Conservation (phyloP, 73 alveolate genomes). For the Stentor roeselii region DNA sequence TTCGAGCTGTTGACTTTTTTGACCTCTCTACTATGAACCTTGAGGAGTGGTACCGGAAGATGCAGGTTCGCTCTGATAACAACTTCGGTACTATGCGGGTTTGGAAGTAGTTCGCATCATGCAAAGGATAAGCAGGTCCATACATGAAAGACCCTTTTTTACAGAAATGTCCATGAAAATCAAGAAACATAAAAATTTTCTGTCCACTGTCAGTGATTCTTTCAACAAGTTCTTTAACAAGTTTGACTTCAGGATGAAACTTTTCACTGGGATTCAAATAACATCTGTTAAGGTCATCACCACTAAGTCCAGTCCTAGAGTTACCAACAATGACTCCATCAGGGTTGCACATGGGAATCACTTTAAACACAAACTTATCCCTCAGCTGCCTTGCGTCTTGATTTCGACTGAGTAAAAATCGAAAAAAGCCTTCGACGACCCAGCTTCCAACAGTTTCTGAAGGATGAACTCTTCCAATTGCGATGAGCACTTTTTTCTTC, state of each 20-base stretch:
- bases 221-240: slow-evolving; percentile 68
- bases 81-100: slow-evolving; percentile 76
- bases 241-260: slow-evolving; percentile 80
- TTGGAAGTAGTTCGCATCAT: slow-evolving; percentile 49
- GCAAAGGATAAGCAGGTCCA: slow-evolving; percentile 57
- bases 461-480: slow-evolving; percentile 59
- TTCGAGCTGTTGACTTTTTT: slow-evolving; percentile 89
- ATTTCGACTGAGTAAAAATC: not conserved
- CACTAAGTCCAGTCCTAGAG: slow-evolving; percentile 90
- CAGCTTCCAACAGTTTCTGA: slow-evolving; percentile 64
- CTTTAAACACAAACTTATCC: slow-evolving; percentile 80
- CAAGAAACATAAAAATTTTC: slow-evolving; percentile 76
- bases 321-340: slow-evolving; percentile 98
- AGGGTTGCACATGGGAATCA: slow-evolving; percentile 96
- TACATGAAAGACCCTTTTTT: slow-evolving; percentile 91
- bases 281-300: slow-evolving; percentile 93
- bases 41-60: slow-evolving; percentile 72
- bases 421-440: slow-evolving; percentile 47
- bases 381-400: slow-evolving; percentile 64
- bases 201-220: slow-evolving; percentile 47
- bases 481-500: slow-evolving; percentile 39
- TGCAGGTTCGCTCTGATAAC: slow-evolving; percentile 68
- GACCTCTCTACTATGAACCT: slow-evolving; percentile 74
- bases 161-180: slow-evolving; percentile 97
- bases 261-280: slow-evolving; percentile 92